Evolutionary conservation across 192 early-diverging fungal genomes (phyloP).

Genomic region (Rhizophagus prolifer): DNA sequence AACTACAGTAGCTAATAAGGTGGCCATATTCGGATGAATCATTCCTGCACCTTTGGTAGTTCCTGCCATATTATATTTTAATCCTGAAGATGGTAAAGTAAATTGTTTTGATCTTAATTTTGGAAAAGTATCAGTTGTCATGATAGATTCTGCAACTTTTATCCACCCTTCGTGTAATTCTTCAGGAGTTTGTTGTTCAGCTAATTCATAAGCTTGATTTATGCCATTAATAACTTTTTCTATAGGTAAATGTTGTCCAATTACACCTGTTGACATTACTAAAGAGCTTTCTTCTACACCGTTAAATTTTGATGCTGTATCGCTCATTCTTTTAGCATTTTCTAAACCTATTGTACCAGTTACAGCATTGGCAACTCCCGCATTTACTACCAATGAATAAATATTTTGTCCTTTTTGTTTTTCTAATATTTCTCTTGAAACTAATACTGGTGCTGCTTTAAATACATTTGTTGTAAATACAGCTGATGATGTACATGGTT

Average conservation of each 20-base stretch:
- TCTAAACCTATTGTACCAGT: slow-evolving; percentile 82
- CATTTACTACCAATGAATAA: slow-evolving; percentile 73
- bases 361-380: slow-evolving; percentile 95
- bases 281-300: slow-evolving; percentile 47
- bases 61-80: slow-evolving; percentile 80
- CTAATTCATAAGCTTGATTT: slow-evolving; percentile 34
- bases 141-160: slow-evolving; percentile 78
- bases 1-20: slow-evolving; percentile 81
- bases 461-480: slow-evolving; percentile 95
- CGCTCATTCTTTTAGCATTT: slow-evolving; percentile 73
- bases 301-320: slow-evolving; percentile 56
- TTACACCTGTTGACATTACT: slow-evolving; percentile 98
- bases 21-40: slow-evolving; percentile 99
- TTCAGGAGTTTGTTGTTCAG: slow-evolving; percentile 33
- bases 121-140: slow-evolving; percentile 99
- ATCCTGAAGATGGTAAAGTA: slow-evolving; percentile 45
- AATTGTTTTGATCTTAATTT: slow-evolving; percentile 74
- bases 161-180: slow-evolving; percentile 74
- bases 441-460: slow-evolving; percentile 84
- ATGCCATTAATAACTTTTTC: slow-evolving; percentile 79
- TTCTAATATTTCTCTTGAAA: slow-evolving; percentile 65
- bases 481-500: slow-evolving; percentile 73
- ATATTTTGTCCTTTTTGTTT: slow-evolving; percentile 43
- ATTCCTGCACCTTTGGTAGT: slow-evolving; percentile 97
- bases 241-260: slow-evolving; percentile 86